Conservation (phyloP, 176 grass and related monocot species). For the Oryza brachyantha region DNA sequence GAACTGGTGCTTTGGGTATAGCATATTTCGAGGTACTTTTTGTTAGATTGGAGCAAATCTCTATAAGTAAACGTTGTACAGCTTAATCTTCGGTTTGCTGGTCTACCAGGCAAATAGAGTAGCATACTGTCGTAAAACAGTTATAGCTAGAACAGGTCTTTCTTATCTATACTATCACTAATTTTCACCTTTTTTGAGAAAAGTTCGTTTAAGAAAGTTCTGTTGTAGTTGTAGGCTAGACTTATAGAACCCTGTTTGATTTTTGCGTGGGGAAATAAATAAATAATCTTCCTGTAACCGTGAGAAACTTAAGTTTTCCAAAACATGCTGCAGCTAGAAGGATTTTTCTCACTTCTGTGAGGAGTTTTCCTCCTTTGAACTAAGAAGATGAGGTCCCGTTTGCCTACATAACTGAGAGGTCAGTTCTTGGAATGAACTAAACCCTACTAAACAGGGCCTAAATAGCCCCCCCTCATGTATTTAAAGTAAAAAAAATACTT, state of each 20-base stretch:
- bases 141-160: constrained; percentile 7
- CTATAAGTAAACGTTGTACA: constrained; percentile 5
- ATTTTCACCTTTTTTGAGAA: neutral
- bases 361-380: neutral
- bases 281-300: neutral
- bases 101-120: neutral
- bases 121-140: neutral
- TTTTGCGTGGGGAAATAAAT: constrained; percentile 8
- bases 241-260: neutral
- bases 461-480: neutral
- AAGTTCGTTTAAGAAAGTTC: neutral
- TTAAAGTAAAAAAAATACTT: constrained; percentile 35
- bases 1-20: neutral
- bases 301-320: constrained; percentile 1
- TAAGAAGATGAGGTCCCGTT: neutral
- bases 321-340: neutral
- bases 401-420: neutral
- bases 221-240: neutral
- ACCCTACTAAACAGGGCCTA: neutral
- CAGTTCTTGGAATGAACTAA: neutral
- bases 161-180: neutral
- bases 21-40: too few species aligned
- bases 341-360: neutral
- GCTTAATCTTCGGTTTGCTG: neutral
- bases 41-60: too few species aligned